Conservation (phyloP, 2,329 filamentous ascomycete genomes). For the Aspergillus ochraceoroseus region DNA sequence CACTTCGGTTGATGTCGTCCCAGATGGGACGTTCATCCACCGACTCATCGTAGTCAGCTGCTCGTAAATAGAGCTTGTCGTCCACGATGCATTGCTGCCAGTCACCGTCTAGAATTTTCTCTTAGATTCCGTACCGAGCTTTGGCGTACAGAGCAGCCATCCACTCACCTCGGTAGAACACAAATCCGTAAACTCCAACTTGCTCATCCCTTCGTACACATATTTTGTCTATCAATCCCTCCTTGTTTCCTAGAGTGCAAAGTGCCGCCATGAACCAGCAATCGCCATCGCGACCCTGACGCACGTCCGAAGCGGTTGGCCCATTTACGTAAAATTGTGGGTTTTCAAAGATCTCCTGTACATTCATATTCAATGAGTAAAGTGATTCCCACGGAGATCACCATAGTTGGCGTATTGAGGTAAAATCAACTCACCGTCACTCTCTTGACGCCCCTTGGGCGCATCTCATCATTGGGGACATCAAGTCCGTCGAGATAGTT, state of each 20-base stretch:
- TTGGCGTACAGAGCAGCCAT: background rate
- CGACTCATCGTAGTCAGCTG: conserved; percentile 74
- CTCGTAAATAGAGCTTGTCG: conserved; percentile 80
- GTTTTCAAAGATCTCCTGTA: conserved; percentile 70
- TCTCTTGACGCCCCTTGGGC: conserved; percentile 69
- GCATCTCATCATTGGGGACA: conserved; percentile 37
- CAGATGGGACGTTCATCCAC: conserved; percentile 69
- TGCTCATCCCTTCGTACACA: conserved; percentile 68
- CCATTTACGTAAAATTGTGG: conserved; percentile 75
- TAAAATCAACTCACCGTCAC: conserved; percentile 50
- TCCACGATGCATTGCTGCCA: conserved; percentile 91
- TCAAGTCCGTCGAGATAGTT: conserved; percentile 52
- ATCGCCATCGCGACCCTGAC: conserved; percentile 72
- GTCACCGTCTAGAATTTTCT: conserved; percentile 59
- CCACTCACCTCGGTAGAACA: conserved; percentile 63
- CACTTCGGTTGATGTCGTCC: conserved; percentile 68
- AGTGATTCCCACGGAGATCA: background rate
- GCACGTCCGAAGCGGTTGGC: conserved; percentile 69
- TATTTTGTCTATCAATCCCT: conserved; percentile 64
- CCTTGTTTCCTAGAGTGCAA: conserved; percentile 69
- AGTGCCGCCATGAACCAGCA: conserved; percentile 83
- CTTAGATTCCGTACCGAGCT: background rate
- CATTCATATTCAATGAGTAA: too few relatives aligned
- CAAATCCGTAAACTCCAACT: conserved; percentile 78
- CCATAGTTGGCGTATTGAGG: conserved; percentile 14